Percentiles rank a stretch among this genome's conserved stretches.
These are phyloP conservation scores for Kernera saxatilis DNA, from an alignment of 345 rosid species.

Conservation along the genomic window DNA sequence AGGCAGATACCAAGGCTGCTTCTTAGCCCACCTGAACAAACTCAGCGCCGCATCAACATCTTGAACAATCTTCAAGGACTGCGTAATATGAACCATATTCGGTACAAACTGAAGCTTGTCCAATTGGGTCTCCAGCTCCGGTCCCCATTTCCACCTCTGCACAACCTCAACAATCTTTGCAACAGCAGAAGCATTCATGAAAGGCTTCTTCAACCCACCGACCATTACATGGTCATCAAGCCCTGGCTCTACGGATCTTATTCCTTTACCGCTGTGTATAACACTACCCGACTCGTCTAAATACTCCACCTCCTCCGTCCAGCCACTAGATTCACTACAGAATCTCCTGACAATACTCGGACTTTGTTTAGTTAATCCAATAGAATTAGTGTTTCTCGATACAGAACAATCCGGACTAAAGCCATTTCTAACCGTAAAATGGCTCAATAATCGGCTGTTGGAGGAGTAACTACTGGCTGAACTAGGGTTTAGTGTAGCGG, in stretches of 20 bases:
- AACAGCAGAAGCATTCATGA: conserved; percentile 70
- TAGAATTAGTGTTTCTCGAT: conserved; percentile 16
- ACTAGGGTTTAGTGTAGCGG: conserved; percentile 14
- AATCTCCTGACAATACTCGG: conserved; percentile 37
- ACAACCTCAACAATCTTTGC: conserved; percentile 88
- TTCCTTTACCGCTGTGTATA: conserved; percentile 70
- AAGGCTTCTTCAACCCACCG: conserved; percentile 78
- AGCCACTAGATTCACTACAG: conserved; percentile 47
- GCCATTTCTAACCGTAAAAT: conserved; percentile 20
- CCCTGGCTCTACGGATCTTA: conserved; percentile 89
- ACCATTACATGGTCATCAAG: conserved; percentile 79
- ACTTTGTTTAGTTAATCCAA: conserved; percentile 2
- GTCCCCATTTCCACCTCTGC: conserved; percentile 99
- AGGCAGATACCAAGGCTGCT: conserved; percentile 74
- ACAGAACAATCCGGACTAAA: conserved; percentile 8
- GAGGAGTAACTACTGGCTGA: background rate
- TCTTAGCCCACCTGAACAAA: conserved; percentile 85
- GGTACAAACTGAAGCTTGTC: conserved; percentile 85
- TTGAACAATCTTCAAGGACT: conserved; percentile 63
- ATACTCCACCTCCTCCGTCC: conserved; percentile 91
- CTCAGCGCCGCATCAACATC: conserved; percentile 65
- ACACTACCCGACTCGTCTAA: conserved; percentile 88
- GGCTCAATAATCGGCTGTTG: conserved; percentile 12
- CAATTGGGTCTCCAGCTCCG: conserved; percentile 80
- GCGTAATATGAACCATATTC: conserved; percentile 64